A percentile compares a stretch with the other conserved stretches of the same genome.
Conservation (phyloP, 306 rosid species). For the Comarum palustre region DNA sequence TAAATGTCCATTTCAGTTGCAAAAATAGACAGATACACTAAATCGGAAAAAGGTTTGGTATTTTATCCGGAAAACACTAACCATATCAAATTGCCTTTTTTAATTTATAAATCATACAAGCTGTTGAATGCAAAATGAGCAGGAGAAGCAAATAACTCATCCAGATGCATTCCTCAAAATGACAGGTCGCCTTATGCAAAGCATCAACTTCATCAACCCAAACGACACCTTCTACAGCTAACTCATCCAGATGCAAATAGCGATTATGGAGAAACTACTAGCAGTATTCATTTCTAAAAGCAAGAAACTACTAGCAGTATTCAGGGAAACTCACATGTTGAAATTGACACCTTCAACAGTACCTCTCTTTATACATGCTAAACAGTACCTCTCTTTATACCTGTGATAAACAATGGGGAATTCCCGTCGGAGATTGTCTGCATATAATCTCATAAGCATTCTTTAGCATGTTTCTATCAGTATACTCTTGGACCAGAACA, state of each 20-base stretch:
- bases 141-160: neutral
- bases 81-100: neutral
- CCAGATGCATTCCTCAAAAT: conserved; percentile 63
- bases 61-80: neutral
- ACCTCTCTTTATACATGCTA: conserved; percentile 72
- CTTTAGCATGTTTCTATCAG: conserved; percentile 64
- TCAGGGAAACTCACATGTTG: neutral
- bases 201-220: conserved; percentile 79
- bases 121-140: neutral
- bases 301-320: neutral
- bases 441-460: conserved; percentile 65
- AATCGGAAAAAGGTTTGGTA: neutral
- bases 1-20: neutral
- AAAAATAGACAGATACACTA: neutral
- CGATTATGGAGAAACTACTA: conserved; percentile 50
- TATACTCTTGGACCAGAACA: conserved; percentile 58
- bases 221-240: conserved; percentile 48
- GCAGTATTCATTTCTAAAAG: neutral
- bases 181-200: conserved; percentile 58
- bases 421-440: conserved; percentile 69
- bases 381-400: conserved; percentile 71
- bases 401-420: conserved; percentile 73
- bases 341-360: conserved; percentile 7
- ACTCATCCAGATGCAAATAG: conserved; percentile 62
- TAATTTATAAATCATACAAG: neutral